Evolutionary conservation across 2,329 filamentous ascomycete genomes (phyloP).

Genomic region (Verticillium dahliae): DNA sequence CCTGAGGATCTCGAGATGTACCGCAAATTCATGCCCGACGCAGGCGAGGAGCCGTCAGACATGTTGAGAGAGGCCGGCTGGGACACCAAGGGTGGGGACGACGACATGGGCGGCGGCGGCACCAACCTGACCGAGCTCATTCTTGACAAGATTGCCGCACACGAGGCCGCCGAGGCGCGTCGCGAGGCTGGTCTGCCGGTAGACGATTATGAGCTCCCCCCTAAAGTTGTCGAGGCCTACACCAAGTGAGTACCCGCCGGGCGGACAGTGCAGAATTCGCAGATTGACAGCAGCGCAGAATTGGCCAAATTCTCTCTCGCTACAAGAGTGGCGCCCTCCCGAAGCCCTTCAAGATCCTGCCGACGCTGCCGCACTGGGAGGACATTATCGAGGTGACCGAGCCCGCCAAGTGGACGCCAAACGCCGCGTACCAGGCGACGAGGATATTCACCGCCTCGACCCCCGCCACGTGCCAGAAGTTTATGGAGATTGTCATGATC

Average conservation of each 20-base stretch:
- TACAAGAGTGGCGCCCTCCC: slow-evolving; percentile 96
- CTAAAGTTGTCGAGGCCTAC: slow-evolving; percentile 91
- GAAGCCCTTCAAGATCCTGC: slow-evolving; percentile 96
- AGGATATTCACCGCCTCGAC: slow-evolving; percentile 86
- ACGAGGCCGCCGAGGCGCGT: slow-evolving; percentile 62
- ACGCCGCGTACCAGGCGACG: slow-evolving; percentile 80
- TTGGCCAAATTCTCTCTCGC: slow-evolving; percentile 80
- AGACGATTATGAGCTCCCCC: slow-evolving; percentile 79
- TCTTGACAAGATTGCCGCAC: slow-evolving; percentile 85
- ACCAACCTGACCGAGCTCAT: slow-evolving; percentile 92
- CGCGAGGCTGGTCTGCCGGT: slow-evolving; percentile 47
- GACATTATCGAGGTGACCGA: slow-evolving; percentile 79
- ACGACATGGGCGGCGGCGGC: slow-evolving; percentile 36
- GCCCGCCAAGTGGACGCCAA: slow-evolving; percentile 68
- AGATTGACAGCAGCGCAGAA: slow-evolving; percentile 37
- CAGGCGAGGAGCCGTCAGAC: slow-evolving; percentile 57
- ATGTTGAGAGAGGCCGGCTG: slow-evolving; percentile 59
- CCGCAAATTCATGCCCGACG: slow-evolving; percentile 76
- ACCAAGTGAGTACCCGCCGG: slow-evolving; percentile 55
- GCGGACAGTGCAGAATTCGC: not conserved
- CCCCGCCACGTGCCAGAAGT: slow-evolving; percentile 72
- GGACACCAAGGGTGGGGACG: slow-evolving; percentile 37
- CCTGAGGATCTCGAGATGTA: slow-evolving; percentile 85
- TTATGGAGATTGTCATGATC: slow-evolving; percentile 80
- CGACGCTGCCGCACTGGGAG: slow-evolving; percentile 87